A percentile compares a stretch with the other conserved stretches of the same genome.
These are phyloP conservation scores for Aristolochia californica DNA, from an alignment of 164 flowering plant genomes.

Conservation along the genomic window DNA sequence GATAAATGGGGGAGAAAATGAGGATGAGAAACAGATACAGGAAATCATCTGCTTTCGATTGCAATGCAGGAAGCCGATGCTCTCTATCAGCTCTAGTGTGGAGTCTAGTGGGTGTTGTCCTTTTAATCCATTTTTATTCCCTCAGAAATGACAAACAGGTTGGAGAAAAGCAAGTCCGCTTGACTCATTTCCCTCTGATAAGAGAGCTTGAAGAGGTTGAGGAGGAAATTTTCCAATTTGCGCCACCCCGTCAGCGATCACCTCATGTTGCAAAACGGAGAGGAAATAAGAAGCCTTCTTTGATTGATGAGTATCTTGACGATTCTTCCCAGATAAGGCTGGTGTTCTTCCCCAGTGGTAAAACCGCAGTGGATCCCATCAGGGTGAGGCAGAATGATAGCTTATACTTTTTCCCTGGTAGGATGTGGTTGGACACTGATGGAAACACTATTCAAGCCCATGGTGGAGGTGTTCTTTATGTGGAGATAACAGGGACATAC, in stretches of 20 bases:
- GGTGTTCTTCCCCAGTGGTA: slow-evolving; percentile 64
- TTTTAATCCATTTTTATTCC: slow-evolving; percentile 53
- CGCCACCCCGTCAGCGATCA: slow-evolving; percentile 70
- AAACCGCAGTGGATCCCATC: slow-evolving; percentile 58
- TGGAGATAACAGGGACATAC: slow-evolving; percentile 43
- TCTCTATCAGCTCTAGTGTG: slow-evolving; percentile 42
- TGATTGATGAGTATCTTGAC: slow-evolving; percentile 89
- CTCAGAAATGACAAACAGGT: slow-evolving; percentile 24
- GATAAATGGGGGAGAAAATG: slow-evolving; percentile 46
- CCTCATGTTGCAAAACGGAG: slow-evolving; percentile 77
- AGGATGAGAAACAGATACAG: slow-evolving; percentile 76
- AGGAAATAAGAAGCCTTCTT: slow-evolving; percentile 44
- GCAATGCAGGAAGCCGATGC: slow-evolving; percentile 83
- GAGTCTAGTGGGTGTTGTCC: slow-evolving; percentile 53
- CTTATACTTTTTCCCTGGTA: slow-evolving; percentile 60
- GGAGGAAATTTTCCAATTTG: slow-evolving; percentile 66
- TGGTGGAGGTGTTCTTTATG: slow-evolving; percentile 91
- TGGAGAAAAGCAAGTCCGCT: slow-evolving; percentile 22
- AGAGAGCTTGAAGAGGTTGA: slow-evolving; percentile 73
- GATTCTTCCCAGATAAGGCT: slow-evolving; percentile 72
- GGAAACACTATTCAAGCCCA: slow-evolving; percentile 97
- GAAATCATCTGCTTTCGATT: slow-evolving; percentile 69
- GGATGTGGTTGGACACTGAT: slow-evolving; percentile 91
- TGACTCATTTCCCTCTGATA: slow-evolving; percentile 28
- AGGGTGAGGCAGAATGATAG: slow-evolving; percentile 45